phyloP scores from a whole-genome alignment of 2,329 filamentous ascomycete species.

The Fusarium pseudograminearum region DNA sequence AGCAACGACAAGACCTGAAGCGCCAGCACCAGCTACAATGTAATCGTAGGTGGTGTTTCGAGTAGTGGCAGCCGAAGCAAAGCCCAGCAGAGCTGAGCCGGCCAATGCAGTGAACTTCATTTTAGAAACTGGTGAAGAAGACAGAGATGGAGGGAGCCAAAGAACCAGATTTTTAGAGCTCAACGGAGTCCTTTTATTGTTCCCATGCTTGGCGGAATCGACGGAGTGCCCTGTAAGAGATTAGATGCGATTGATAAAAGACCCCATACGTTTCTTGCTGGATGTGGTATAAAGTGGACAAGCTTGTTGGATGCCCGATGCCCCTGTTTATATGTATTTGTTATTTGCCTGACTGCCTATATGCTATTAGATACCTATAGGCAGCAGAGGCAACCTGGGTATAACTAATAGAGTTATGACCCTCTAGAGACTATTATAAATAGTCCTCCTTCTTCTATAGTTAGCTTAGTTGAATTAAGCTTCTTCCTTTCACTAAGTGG shows the following conservation, averaged over 20 bases:
- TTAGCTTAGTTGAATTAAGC: no score
- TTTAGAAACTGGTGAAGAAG: background rate
- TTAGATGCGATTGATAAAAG: slow-evolving; percentile 45
- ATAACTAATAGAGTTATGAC: no score
- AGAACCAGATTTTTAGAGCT: background rate
- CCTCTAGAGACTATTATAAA: no score
- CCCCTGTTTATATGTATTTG: no score
- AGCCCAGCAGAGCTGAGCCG: slow-evolving; percentile 24
- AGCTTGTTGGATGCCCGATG: background rate
- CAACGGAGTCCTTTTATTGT: slow-evolving; percentile 4
- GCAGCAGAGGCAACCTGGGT: no score
- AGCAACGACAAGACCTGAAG: slow-evolving; percentile 41
- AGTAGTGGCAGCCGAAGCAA: slow-evolving; percentile 28
- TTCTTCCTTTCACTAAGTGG: no score
- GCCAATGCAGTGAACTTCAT: slow-evolving; percentile 31
- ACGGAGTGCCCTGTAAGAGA: slow-evolving; percentile 16
- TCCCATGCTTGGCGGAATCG: background rate
- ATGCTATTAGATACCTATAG: no score
- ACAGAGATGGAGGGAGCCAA: background rate
- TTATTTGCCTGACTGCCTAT: no score
- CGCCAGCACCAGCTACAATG: slow-evolving; percentile 41
- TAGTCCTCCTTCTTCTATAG: no score
- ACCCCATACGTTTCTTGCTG: slow-evolving; percentile 14
- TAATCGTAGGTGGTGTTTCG: slow-evolving; percentile 39
- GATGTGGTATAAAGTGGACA: slow-evolving; percentile 29